Evolutionary conservation across 176 grass and related monocot species (phyloP), one percentile per base, ranked within the genome.

Genomic region (Leersia perrieri): DNA sequence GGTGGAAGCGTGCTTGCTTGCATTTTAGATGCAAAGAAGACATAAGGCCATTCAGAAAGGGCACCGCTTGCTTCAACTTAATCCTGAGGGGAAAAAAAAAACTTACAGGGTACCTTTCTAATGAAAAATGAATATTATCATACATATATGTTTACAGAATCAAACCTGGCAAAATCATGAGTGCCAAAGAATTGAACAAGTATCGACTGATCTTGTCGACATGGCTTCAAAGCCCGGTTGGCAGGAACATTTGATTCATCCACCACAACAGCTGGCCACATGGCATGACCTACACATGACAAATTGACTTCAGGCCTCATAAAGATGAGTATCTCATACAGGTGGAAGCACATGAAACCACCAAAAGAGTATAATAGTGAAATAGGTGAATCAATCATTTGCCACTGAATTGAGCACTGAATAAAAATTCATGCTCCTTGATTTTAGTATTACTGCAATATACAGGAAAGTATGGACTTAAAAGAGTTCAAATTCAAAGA

Each of bases 91-190:
- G 30, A 72, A 87, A 87, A 68, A 87, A 72, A 80, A 7, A 63
- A 66, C 10, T 82, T 70, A 31, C 75, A 88, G 49, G 25, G 11
- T 18, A 63, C 12, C 22, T 67, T 34, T 80, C 75, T 18, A 39
- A 73, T 20, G 83, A 34, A 77, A 80, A 84, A 80, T 34, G 11
- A 66, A 36, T 61, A 18, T 49, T 26, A 35, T 36, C 39, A 71
- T 72, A 75, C 9, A 82, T 79, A 16, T 87, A 25, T 68, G 65
- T 80, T 34, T 80, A 86, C 77, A 80, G 82, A 30, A 90, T 39
- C 68, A 72, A 66, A 98, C 95, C 95, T 98, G 86, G 92, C 93
- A 88, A 99, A 95, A 87, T 98, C 96, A 93, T 95, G 96, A 61
- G 96, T 95, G 64, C 92, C 96, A 61, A 99, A 99, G 82, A 99